phyloP scores from a whole-genome alignment of 108 stramenopile species.

The Parietichytrium sp. region DNA sequence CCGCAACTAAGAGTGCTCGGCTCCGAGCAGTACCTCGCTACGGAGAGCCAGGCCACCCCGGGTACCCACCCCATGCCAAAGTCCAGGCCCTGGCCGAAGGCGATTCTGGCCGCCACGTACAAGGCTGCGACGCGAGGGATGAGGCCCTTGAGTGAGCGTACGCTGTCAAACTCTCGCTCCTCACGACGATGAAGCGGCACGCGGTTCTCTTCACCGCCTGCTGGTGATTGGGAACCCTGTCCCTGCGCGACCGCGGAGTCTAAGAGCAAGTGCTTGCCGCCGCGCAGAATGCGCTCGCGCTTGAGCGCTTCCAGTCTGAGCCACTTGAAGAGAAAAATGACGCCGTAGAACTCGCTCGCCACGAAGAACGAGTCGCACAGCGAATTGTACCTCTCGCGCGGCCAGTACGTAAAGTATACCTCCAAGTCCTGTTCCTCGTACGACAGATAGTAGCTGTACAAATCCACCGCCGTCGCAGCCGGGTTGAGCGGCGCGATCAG shows the following conservation, averaged over 20 bases:
- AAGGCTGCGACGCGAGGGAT: background rate
- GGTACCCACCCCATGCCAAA: slow-evolving; percentile 34
- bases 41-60: background rate
- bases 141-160: background rate
- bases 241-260: background rate
- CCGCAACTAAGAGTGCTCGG: too few relatives aligned
- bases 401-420: background rate
- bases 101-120: background rate
- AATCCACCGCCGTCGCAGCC: background rate
- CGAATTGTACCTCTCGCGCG: background rate
- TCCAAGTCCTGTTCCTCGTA: background rate
- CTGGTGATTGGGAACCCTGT: too few relatives aligned
- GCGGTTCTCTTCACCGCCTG: too few relatives aligned
- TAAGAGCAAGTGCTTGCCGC: background rate
- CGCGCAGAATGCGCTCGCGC: background rate
- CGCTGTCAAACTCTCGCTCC: too few relatives aligned
- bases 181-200: too few relatives aligned
- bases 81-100: background rate
- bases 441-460: background rate
- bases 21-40: background rate
- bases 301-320: slow-evolving; percentile 14
- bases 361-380: background rate
- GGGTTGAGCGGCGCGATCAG: background rate
- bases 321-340: slow-evolving; percentile 22
- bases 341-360: background rate